phyloP scores from a whole-genome alignment of 2,329 filamentous ascomycete genomes.

The Alternaria postmessia region DNA sequence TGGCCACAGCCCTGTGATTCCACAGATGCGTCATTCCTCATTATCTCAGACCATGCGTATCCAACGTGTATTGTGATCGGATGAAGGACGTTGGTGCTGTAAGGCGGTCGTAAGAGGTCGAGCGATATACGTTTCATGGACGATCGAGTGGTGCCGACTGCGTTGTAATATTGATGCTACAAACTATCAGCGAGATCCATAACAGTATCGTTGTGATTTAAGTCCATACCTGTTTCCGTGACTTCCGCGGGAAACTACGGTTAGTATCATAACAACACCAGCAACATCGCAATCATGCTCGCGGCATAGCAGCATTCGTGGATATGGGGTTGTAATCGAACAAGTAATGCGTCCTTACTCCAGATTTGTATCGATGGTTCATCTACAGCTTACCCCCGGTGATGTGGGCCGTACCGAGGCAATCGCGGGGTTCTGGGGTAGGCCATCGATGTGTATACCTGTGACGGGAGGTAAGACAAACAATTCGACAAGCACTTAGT shows the following conservation, averaged over 20 bases:
- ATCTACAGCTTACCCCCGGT: neutral
- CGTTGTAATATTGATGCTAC: neutral
- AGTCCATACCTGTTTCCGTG: neutral
- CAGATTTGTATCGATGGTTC: neutral
- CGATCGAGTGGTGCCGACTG: neutral
- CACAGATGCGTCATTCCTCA: neutral
- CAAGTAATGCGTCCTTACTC: neutral
- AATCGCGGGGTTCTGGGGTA: constrained; percentile 1
- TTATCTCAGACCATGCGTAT: neutral
- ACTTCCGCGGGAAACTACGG: neutral
- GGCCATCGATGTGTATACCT: constrained; percentile 3
- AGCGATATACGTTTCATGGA: neutral
- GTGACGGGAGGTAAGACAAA: neutral
- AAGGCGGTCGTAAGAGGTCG: neutral
- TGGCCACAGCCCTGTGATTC: neutral
- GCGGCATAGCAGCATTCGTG: neutral
- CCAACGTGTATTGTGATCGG: neutral
- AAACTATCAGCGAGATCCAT: neutral
- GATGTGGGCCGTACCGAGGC: constrained; percentile 5
- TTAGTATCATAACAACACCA: neutral
- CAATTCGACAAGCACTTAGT: neutral
- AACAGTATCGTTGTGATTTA: neutral
- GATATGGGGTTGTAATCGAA: neutral
- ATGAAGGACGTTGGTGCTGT: neutral
- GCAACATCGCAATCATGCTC: neutral